Percentiles rank a stretch among this genome's conserved stretches.
phyloP scores from a whole-genome alignment of 2,329 filamentous ascomycete genomes.

The Teratosphaeria nubilosa region DNA sequence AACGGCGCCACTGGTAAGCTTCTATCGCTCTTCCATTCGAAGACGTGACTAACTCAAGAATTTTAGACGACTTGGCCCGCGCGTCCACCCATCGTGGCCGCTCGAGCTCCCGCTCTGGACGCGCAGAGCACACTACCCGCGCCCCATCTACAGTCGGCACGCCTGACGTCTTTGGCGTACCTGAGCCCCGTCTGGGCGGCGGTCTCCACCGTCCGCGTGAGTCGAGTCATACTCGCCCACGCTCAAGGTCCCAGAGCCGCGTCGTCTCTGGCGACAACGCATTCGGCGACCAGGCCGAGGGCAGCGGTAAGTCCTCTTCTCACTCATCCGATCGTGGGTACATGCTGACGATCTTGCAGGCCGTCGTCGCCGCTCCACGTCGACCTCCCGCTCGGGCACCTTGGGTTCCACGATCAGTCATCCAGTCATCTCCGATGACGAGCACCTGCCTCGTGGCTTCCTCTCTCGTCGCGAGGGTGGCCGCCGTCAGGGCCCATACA shows the following conservation, averaged over 20 bases:
- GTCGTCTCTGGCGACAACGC: fast-evolving
- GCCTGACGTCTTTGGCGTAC: background rate
- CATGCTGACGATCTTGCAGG: background rate
- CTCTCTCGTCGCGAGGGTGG: background rate
- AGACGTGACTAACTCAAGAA: background rate
- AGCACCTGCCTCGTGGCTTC: background rate
- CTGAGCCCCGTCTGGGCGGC: background rate
- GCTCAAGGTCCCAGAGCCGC: background rate
- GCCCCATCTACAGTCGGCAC: background rate
- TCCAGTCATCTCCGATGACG: background rate
- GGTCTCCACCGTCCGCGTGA: background rate
- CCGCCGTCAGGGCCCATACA: background rate
- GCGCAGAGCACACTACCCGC: background rate
- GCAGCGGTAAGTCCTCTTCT: background rate
- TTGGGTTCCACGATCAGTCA: background rate
- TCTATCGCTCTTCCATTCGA: background rate
- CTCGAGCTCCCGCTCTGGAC: background rate
- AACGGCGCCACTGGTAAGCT: background rate
- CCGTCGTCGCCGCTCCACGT: background rate
- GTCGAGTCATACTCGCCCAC: background rate
- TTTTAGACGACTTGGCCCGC: background rate
- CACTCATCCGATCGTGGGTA: too few relatives aligned
- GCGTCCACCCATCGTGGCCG: background rate
- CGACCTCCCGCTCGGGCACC: background rate
- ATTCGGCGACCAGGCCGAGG: background rate